These are phyloP conservation scores for Knoxdaviesia capensis DNA, from an alignment of 2,329 filamentous ascomycete genomes.

Conservation along the genomic window DNA sequence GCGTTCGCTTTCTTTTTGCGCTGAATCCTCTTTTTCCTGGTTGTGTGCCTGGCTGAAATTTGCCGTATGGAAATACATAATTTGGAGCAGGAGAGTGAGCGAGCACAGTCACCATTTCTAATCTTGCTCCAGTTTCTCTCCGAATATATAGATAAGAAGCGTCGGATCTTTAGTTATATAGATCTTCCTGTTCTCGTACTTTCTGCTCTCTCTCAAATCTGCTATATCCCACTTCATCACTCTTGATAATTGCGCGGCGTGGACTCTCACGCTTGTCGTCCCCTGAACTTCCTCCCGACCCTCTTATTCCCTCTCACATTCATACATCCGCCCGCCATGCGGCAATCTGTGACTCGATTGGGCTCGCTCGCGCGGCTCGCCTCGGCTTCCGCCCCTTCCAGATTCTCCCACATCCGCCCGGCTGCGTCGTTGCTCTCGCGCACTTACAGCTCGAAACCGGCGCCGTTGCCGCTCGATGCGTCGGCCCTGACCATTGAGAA, in stretches of 20 bases:
- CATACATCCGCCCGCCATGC: not conserved
- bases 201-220: not conserved
- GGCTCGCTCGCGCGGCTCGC: slow-evolving; percentile 1
- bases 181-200: not conserved
- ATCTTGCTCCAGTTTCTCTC: no score
- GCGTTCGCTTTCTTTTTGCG: no score
- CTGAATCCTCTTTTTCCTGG: no score
- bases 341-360: slow-evolving; percentile 3
- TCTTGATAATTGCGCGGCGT: no score
- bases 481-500: slow-evolving; percentile 54
- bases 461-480: slow-evolving; percentile 51
- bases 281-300: not conserved
- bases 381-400: not conserved
- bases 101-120: no score
- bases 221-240: no score
- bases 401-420: not conserved
- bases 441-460: slow-evolving; percentile 16
- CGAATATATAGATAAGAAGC: no score
- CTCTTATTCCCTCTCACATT: not conserved
- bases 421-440: not conserved
- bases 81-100: no score
- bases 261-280: no score
- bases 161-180: not conserved
- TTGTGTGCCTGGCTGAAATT: no score
- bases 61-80: no score